Conservation (phyloP, 2,329 filamentous ascomycete genomes). For the Penicillium paneum region DNA sequence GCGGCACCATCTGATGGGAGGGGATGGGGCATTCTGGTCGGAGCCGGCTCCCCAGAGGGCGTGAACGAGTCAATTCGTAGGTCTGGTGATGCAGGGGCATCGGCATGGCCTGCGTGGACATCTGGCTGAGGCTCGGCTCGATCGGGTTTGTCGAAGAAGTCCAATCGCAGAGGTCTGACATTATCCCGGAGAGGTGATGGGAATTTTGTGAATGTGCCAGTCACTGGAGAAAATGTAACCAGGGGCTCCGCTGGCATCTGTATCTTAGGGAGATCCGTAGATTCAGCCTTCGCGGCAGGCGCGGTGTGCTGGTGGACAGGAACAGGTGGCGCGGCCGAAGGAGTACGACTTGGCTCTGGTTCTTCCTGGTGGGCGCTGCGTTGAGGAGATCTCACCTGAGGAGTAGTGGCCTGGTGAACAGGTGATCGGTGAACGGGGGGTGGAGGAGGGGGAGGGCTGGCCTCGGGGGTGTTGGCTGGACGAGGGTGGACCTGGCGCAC, state of each 20-base stretch:
- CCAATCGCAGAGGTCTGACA: conserved; percentile 21
- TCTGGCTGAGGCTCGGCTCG: conserved; percentile 4
- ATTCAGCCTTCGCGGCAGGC: conserved; percentile 16
- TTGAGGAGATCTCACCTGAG: neutral
- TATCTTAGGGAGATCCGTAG: conserved; percentile 21
- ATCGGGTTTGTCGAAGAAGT: conserved; percentile 15
- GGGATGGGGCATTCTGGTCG: conserved; percentile 1
- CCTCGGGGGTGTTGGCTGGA: neutral
- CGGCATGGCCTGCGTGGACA: conserved; percentile 4
- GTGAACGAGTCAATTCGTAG: conserved; percentile 13
- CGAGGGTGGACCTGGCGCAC: neutral
- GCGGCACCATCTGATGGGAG: neutral
- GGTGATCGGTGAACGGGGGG: conserved; percentile 2
- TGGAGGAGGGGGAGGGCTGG: conserved; percentile 3
- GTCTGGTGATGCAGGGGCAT: conserved; percentile 8
- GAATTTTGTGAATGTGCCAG: conserved; percentile 43
- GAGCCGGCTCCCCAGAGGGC: conserved; percentile 13
- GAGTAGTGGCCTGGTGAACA: neutral
- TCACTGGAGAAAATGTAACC: conserved; percentile 44
- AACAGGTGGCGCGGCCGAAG: conserved; percentile 17
- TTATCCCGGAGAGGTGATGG: conserved; percentile 37
- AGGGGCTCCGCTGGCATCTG: conserved; percentile 31
- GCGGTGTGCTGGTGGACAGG: conserved; percentile 5
- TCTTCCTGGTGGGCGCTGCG: conserved; percentile 1
- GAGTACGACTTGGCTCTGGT: conserved; percentile 18